Conservation (phyloP, 2,329 filamentous ascomycete genomes). For the Moelleriella libera region DNA sequence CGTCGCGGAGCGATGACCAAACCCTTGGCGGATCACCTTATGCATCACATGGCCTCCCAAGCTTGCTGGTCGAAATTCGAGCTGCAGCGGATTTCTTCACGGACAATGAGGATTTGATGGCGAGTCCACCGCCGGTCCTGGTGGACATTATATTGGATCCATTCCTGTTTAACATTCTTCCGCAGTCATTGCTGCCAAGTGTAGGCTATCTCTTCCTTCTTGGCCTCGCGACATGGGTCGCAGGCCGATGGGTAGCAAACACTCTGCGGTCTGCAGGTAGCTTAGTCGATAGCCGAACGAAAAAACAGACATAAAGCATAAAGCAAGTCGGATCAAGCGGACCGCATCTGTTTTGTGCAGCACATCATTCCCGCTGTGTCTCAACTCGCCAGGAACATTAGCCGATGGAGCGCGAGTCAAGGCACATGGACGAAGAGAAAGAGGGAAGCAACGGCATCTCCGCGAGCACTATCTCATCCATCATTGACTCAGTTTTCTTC, state of each 20-base stretch:
- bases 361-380: not conserved
- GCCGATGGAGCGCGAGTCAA: too few species aligned
- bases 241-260: conserved; percentile 21
- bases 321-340: not conserved
- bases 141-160: conserved; percentile 81
- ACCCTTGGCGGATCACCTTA: not conserved
- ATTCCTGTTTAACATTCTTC: conserved; percentile 66
- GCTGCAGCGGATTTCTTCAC: conserved; percentile 80
- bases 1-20: conserved; percentile 25
- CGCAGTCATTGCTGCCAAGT: conserved; percentile 61
- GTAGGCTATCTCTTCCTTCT: conserved; percentile 53
- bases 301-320: conserved; percentile 21
- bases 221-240: conserved; percentile 30
- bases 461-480: too few species aligned
- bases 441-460: too few species aligned
- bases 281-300: conserved; percentile 11
- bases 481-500: too few species aligned
- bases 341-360: not conserved
- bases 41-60: conserved; percentile 20
- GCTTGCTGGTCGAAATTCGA: conserved; percentile 59
- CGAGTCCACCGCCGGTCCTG: conserved; percentile 53
- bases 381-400: too few species aligned
- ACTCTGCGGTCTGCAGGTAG: conserved; percentile 14
- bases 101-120: conserved; percentile 61
- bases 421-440: too few species aligned